A percentile compares a stretch with the other conserved stretches of the same genome.
Evolutionary conservation across 2,329 filamentous ascomycete genomes (phyloP).

Genomic region (Fusarium sp.): DNA sequence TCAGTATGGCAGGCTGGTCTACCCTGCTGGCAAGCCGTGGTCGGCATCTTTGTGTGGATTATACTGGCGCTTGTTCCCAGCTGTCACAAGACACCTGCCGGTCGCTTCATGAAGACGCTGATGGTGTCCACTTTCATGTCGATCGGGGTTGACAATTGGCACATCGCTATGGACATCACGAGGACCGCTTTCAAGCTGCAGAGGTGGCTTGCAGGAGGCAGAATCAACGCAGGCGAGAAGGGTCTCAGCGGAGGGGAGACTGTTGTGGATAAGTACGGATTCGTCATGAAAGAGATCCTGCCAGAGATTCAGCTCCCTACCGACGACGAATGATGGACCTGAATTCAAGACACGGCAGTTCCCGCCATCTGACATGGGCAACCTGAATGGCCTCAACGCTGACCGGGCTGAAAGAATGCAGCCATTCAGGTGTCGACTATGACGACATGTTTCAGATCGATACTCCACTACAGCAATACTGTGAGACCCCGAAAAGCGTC

Average conservation of each 20-base stretch:
- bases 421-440: conserved; percentile 18
- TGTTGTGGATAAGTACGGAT: conserved; percentile 45
- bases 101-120: conserved; percentile 60
- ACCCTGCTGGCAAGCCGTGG: conserved; percentile 58
- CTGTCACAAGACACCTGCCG: conserved; percentile 54
- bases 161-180: conserved; percentile 55
- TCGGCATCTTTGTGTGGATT: conserved; percentile 64
- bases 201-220: conserved; percentile 55
- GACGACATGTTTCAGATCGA: conserved; percentile 40
- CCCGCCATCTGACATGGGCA: conserved; percentile 1
- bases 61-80: conserved; percentile 57
- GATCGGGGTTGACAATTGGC: conserved; percentile 63
- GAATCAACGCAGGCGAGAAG: conserved; percentile 20
- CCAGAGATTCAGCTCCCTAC: conserved; percentile 33
- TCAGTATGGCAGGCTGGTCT: conserved; percentile 61
- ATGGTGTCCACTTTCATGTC: conserved; percentile 58
- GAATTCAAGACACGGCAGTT: not conserved
- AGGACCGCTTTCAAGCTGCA: conserved; percentile 55
- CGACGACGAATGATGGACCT: conserved; percentile 17
- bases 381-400: conserved; percentile 2
- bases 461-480: conserved; percentile 19
- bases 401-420: not conserved
- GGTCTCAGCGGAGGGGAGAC: conserved; percentile 42
- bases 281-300: conserved; percentile 35
- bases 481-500: conserved; percentile 21